Conservation (phyloP, 805 yeast genomes). For the Pichia paraexigua region DNA sequence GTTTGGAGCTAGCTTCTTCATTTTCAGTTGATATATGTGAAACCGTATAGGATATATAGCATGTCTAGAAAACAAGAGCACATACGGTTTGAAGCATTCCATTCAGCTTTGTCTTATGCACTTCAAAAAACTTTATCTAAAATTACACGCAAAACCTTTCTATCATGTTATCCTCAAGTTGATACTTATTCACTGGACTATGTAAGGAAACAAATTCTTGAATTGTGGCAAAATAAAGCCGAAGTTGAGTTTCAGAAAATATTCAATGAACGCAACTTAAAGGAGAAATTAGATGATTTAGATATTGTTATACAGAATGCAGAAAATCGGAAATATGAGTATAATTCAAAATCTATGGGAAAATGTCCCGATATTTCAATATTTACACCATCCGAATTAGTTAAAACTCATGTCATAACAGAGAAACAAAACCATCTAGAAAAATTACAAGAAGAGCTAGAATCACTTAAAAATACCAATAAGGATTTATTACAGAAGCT, state of each 20-base stretch:
- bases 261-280: slow-evolving; percentile 37
- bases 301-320: slow-evolving; percentile 42
- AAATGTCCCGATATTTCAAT: slow-evolving; percentile 9
- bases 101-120: slow-evolving; percentile 30
- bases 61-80: not conserved
- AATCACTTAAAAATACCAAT: slow-evolving; percentile 2
- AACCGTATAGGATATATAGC: too few relatives aligned
- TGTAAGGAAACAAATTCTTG: slow-evolving; percentile 38
- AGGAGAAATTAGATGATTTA: slow-evolving; percentile 36
- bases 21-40: too few relatives aligned
- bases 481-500: slow-evolving; percentile 8
- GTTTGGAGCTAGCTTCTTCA: too few relatives aligned
- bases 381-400: slow-evolving; percentile 15
- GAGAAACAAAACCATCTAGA: slow-evolving; percentile 9
- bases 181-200: slow-evolving; percentile 35
- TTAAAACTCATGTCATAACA: slow-evolving; percentile 12
- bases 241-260: slow-evolving; percentile 40
- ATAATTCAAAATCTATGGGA: not conserved
- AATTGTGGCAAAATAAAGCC: slow-evolving; percentile 36
- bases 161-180: slow-evolving; percentile 38
- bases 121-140: slow-evolving; percentile 37
- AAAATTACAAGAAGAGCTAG: slow-evolving; percentile 2
- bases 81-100: slow-evolving; percentile 28
- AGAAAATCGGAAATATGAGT: slow-evolving; percentile 9
- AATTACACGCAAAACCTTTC: slow-evolving; percentile 35